A percentile compares a stretch with the other conserved stretches of the same genome.
Conservation (phyloP, 2,329 filamentous ascomycete genomes). For the Pestalotiopsis sp. region DNA sequence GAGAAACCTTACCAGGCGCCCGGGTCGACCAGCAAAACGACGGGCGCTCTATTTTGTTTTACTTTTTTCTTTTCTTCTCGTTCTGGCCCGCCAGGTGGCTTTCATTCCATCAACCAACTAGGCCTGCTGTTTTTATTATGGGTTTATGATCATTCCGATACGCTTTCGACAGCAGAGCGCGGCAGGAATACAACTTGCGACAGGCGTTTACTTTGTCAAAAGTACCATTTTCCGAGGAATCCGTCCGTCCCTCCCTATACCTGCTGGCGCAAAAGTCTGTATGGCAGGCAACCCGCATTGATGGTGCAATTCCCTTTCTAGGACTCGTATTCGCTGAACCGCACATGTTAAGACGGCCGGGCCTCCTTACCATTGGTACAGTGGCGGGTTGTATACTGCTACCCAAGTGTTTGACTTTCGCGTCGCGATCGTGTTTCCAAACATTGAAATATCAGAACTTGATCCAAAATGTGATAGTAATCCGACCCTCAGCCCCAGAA, state of each 20-base stretch:
- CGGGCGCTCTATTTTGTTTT: too few relatives aligned
- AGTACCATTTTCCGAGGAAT: neutral
- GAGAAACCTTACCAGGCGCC: neutral
- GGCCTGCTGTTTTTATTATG: neutral
- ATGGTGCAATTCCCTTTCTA: neutral
- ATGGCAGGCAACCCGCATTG: neutral
- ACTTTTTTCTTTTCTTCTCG: neutral
- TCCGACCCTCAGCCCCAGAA: neutral
- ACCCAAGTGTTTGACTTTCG: neutral
- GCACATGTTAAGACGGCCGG: too few relatives aligned
- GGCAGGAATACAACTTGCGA: neutral
- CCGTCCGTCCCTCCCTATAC: neutral
- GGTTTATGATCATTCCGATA: neutral
- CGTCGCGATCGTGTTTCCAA: neutral
- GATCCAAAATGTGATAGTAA: neutral
- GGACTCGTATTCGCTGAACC: neutral
- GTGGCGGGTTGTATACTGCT: neutral
- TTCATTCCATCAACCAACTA: neutral
- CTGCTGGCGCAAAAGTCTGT: neutral
- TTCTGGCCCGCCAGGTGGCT: neutral
- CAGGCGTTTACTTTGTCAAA: neutral
- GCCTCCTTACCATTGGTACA: too few relatives aligned
- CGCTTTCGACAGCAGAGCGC: neutral
- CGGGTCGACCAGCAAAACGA: neutral
- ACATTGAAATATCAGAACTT: neutral